Base-by-base conservation (phyloP, 139 green algal genomes). In the Chlamydomonas incerta region DNA sequence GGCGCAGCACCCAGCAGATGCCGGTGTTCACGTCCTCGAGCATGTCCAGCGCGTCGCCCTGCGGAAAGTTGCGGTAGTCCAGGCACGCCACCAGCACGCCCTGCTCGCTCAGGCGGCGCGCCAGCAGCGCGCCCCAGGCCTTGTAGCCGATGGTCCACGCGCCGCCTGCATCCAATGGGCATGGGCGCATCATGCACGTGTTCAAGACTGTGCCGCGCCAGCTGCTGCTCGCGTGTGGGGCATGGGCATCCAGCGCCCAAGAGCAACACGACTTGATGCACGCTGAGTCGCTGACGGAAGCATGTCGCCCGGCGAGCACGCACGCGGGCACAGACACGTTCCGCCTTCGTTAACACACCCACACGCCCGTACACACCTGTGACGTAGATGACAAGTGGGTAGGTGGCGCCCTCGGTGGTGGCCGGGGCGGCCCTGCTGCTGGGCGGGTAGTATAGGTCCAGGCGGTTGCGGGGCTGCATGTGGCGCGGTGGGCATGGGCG, bases 131-230 rank as follows among this genome's bases (percentile, higher is more conserved):
- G 20, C 97, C 97, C 97, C 97, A 99, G 0, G 95, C 97, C 89
- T 98, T 97, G 93, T 99, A 98, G 21, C 97, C 97, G 60, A 99
- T 99, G 2, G 94, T 98, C 96, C 96, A 99, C 3, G 95, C 95
- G 13, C 97, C 96, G 26, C 96, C 96, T 95, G 87, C 58, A 23
- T 8, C 41, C 41, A 50, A n/a, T n/a, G n/a, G n/a, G n/a, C n/a
- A n/a, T n/a, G n/a, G n/a, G n/a, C n/a, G n/a, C n/a, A n/a, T n/a
- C n/a, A n/a, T n/a, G n/a, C n/a, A n/a, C n/a, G n/a, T n/a, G n/a
- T n/a, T n/a, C n/a, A n/a, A n/a, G n/a, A n/a, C n/a, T n/a, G n/a
- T n/a, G n/a, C n/a, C n/a, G n/a, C n/a, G n/a, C n/a, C n/a, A n/a
- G n/a, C n/a, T n/a, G n/a, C n/a, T n/a, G n/a, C n/a, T n/a, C n/a